Conservation (phyloP, 345 rosid species). For the Theobroma cacao region DNA sequence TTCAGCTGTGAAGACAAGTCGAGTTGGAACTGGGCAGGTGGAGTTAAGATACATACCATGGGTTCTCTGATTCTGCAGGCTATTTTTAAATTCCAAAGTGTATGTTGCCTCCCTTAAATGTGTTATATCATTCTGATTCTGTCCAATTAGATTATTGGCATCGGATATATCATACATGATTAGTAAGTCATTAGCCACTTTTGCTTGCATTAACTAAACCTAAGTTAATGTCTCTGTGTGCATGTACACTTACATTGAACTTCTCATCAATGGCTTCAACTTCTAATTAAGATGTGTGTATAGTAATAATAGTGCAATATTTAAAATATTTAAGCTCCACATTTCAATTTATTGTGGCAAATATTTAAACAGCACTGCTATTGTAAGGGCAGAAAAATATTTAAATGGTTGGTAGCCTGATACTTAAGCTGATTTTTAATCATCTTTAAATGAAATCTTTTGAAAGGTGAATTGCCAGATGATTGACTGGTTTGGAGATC, state of each 20-base stretch:
- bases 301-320: not conserved
- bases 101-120: constrained; percentile 38
- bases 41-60: constrained; percentile 71
- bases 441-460: not conserved
- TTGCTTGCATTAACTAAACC: not conserved
- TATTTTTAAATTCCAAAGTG: constrained; percentile 72
- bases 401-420: not conserved
- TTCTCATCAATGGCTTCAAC: not conserved
- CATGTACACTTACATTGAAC: not conserved
- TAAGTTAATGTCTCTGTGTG: not conserved
- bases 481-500: not conserved
- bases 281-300: not conserved
- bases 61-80: constrained; percentile 92
- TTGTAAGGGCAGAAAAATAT: not conserved
- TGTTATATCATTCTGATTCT: not conserved
- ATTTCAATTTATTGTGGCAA: not conserved
- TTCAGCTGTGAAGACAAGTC: constrained; percentile 56
- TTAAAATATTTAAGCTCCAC: not conserved
- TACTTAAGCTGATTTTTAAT: not conserved
- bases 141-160: not conserved
- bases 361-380: not conserved
- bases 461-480: not conserved
- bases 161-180: not conserved
- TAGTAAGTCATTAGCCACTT: not conserved
- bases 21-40: constrained; percentile 74